These are phyloP conservation scores for Sarocladium oryzae DNA, from an alignment of 2,329 filamentous ascomycete genomes.

Conservation along the genomic window DNA sequence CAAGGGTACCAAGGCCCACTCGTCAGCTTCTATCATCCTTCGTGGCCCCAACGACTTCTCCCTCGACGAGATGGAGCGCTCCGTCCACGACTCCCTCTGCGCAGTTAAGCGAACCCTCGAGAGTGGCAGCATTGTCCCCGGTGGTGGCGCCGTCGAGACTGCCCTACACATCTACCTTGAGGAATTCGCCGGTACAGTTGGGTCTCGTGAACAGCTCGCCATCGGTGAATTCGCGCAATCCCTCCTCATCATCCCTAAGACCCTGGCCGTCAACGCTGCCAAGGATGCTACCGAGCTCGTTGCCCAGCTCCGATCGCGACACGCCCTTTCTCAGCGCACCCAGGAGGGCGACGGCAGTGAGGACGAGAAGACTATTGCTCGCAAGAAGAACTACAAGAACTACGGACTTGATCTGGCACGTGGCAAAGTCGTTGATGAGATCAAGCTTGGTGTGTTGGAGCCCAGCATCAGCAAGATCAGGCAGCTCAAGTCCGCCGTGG, in stretches of 20 bases:
- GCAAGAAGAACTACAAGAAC: slow-evolving; percentile 98
- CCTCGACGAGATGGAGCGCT: slow-evolving; percentile 98
- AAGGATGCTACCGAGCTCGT: slow-evolving; percentile 95
- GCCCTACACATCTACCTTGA: slow-evolving; percentile 98
- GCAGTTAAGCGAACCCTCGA: slow-evolving; percentile 96
- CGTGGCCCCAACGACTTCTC: slow-evolving; percentile 94
- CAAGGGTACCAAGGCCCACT: slow-evolving; percentile 91
- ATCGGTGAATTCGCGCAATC: slow-evolving; percentile 97
- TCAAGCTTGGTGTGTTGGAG: slow-evolving; percentile 93
- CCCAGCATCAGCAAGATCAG: slow-evolving; percentile 97
- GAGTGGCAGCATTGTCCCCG: slow-evolving; percentile 93
- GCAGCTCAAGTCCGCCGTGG: slow-evolving; percentile 96
- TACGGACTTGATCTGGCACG: slow-evolving; percentile 88
- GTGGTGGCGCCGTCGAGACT: slow-evolving; percentile 96
- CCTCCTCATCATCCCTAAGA: slow-evolving; percentile 92
- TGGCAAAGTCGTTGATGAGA: slow-evolving; percentile 85
- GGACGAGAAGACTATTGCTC: slow-evolving; percentile 82
- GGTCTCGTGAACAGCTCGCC: slow-evolving; percentile 92
- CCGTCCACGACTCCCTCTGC: slow-evolving; percentile 91
- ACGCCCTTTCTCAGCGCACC: slow-evolving; percentile 89
- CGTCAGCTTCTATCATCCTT: slow-evolving; percentile 91
- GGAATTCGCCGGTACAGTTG: slow-evolving; percentile 95
- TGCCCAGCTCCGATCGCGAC: slow-evolving; percentile 87
- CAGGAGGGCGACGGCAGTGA: slow-evolving; percentile 77
- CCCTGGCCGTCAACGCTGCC: slow-evolving; percentile 90